Evolutionary conservation across 108 stramenopile genomes (phyloP).

Genomic region (Nitzschia palea): DNA sequence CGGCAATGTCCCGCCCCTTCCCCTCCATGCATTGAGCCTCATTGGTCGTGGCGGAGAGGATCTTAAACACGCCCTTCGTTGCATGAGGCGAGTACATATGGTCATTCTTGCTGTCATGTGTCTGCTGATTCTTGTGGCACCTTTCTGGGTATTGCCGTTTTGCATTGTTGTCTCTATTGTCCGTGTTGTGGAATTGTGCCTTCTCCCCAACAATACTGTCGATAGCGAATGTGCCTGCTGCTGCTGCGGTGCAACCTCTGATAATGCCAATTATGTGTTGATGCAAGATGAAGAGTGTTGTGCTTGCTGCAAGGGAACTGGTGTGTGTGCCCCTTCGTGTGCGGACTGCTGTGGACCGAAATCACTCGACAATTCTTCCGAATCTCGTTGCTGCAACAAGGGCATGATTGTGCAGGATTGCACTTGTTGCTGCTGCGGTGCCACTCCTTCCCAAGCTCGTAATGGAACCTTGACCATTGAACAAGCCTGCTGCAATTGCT

Average conservation of each 20-base stretch:
- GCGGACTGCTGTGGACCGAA: conserved; percentile 12
- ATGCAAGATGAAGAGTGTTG: conserved; percentile 17
- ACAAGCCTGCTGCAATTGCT: conserved; percentile 32
- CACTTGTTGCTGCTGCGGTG: conserved; percentile 42
- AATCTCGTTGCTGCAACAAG: conserved; percentile 3
- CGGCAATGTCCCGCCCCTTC: conserved; percentile 24
- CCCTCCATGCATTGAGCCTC: not conserved
- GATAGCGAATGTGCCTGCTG: conserved; percentile 24
- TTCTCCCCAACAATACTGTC: not conserved
- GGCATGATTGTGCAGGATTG: conserved; percentile 3
- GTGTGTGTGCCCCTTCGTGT: conserved; percentile 9
- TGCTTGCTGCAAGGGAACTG: conserved; percentile 35
- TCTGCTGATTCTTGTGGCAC: conserved; percentile 1
- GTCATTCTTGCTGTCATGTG: conserved; percentile 1
- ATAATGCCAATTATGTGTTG: not conserved
- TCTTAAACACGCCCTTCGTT: not conserved
- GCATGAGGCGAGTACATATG: not conserved
- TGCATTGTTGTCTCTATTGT: not conserved
- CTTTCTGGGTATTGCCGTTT: conserved; percentile 13
- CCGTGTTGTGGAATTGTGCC: conserved; percentile 1
- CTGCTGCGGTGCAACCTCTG: conserved; percentile 23
- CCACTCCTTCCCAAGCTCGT: conserved; percentile 5
- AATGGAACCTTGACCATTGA: conserved; percentile 13
- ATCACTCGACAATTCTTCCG: too few relatives aligned
- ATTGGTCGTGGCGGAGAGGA: not conserved